phyloP scores from a whole-genome alignment of 352 stramenopile genomes.

The Globisporangium nagaii region DNA sequence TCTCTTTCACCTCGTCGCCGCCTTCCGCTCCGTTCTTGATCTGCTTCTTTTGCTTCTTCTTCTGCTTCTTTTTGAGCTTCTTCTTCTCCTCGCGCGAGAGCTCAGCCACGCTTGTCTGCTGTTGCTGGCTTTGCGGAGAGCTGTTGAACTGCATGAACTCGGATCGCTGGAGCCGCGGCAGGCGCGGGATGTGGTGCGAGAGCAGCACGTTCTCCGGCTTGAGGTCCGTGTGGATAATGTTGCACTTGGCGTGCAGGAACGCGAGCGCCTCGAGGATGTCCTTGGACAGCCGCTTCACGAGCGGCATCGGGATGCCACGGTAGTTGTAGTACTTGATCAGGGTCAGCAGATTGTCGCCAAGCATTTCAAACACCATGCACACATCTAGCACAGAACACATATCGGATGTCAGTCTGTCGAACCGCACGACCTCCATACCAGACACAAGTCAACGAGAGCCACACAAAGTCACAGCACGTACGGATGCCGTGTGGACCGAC shows the following conservation, averaged over 20 bases:
- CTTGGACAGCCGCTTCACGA: conserved; percentile 93
- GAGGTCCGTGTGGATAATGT: conserved; percentile 99
- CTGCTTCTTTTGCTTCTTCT: conserved; percentile 92
- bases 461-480: conserved; percentile 17
- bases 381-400: conserved; percentile 49
- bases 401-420: background rate
- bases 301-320: conserved; percentile 92
- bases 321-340: conserved; percentile 99
- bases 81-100: conserved; percentile 90
- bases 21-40: conserved; percentile 41
- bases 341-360: conserved; percentile 97
- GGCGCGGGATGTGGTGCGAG: conserved; percentile 60
- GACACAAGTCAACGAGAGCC: background rate
- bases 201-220: conserved; percentile 99
- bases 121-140: conserved; percentile 35
- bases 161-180: conserved; percentile 58
- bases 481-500: conserved; percentile 93
- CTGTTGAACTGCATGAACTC: conserved; percentile 42
- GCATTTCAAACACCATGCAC: conserved; percentile 99
- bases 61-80: conserved; percentile 91
- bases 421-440: background rate
- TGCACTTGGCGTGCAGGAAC: conserved; percentile 96
- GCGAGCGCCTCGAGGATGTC: conserved; percentile 96
- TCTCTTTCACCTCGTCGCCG: conserved; percentile 1
- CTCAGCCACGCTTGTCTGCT: background rate